A percentile compares a stretch with the other conserved stretches of the same genome.
phyloP scores from a whole-genome alignment of 106 monocot genomes.

The Cymbidium sinense region DNA sequence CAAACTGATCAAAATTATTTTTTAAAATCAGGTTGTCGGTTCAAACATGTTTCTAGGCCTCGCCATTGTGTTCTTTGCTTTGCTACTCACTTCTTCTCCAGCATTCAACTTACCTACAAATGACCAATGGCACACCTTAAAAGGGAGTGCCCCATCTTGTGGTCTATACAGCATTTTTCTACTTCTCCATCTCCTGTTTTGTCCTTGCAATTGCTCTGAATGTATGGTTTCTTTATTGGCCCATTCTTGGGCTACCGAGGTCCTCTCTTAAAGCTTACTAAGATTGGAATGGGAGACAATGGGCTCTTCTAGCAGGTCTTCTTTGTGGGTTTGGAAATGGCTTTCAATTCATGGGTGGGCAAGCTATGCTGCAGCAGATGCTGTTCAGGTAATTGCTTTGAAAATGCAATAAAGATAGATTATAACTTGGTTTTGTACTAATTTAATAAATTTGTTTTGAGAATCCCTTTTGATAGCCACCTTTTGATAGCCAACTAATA shows the following conservation, averaged over 20 bases:
- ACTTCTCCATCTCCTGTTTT: constrained; percentile 88
- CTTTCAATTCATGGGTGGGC: constrained; percentile 97
- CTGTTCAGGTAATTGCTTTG: constrained; percentile 95
- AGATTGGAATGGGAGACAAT: constrained; percentile 80
- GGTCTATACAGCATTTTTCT: constrained; percentile 96
- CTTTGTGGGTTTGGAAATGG: constrained; percentile 96
- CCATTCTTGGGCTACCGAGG: constrained; percentile 71
- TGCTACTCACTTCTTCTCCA: constrained; percentile 95
- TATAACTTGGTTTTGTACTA: no score
- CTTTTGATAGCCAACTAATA: no score
- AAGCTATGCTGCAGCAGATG: constrained; percentile 95
- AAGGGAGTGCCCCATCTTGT: constrained; percentile 85
- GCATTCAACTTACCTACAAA: constrained; percentile 95
- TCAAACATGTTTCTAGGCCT: constrained; percentile 51
- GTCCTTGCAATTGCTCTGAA: constrained; percentile 61
- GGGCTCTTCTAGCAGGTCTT: constrained; percentile 83
- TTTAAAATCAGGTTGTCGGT: constrained; percentile 54
- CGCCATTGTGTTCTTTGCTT: constrained; percentile 70
- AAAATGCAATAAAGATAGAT: no score
- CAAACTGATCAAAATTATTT: not conserved
- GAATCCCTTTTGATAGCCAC: no score
- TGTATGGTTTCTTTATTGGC: constrained; percentile 68
- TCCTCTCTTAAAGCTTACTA: constrained; percentile 84
- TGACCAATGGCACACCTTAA: constrained; percentile 95
- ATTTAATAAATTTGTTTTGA: no score